Evolutionary conservation across 2,329 filamentous ascomycete species (phyloP), one percentile per base, ranked within the genome.

Genomic region (Talaromyces sp.): DNA sequence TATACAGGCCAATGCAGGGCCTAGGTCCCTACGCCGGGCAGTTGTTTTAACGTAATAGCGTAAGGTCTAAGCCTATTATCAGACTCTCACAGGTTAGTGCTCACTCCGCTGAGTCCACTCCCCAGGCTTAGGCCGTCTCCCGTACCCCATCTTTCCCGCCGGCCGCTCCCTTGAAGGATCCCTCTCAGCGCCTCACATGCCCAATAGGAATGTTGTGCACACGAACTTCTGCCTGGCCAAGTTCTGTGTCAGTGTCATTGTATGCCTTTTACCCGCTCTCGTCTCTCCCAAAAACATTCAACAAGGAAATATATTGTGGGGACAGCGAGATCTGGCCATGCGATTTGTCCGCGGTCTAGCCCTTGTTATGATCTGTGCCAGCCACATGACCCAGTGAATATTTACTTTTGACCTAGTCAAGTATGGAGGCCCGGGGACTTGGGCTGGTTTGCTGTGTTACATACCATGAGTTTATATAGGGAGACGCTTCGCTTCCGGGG

Each of bases 321-420:
- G 56, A 59, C 6, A 58, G 22, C 39, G 22, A 41, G 56, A 59
- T 59, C 27, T 6, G 22, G 24, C 14, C 9, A 43, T 59, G 35
- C 24, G 8, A 59, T 59, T 59, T 59, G 56, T 19, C 56, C 56
- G 56, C n/a, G 52, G 33, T 22, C 11, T 56, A n/a, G 19, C 22
- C 37, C 56, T 59, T 59, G 56, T n/a, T 59, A 43, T 59, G 56
- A 59, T 59, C 39, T 59, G 37, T 59, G 56, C 56, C 56, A 59
- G 56, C 56, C 56, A 59, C 56, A 59, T 59, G 56, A 59, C 56
- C 56, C 31, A 31, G 37, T 45, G 37, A 59, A 59, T 59, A 43
- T 59, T 45, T 43, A 59, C 56, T 41, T 9, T 45, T n/a, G 24
- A 31, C 3, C 45, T 59, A 59, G 39, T 41, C 56, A 50, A 22